A percentile compares a stretch with the other conserved stretches of the same genome.
Conservation (phyloP, 768 basidiomycete genomes). For the Leccinum barrowsii region DNA sequence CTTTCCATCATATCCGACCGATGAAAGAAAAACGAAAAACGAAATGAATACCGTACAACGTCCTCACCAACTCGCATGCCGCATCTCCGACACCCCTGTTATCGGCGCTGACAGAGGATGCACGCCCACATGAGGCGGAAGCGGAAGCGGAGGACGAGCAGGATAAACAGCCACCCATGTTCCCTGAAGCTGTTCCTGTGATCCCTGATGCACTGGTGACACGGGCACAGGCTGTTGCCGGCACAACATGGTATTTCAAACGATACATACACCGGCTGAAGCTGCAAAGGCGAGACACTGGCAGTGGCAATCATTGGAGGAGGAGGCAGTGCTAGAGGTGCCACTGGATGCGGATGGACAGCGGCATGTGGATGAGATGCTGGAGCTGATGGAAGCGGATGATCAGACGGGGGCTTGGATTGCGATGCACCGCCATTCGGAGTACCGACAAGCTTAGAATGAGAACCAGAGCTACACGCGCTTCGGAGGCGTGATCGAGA, state of each 20-base stretch:
- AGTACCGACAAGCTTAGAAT: background rate
- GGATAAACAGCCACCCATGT: background rate
- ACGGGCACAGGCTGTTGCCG: slow-evolving; percentile 1
- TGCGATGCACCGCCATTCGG: slow-evolving; percentile 2
- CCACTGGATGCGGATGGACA: slow-evolving; percentile 4
- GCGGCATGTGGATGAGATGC: slow-evolving; percentile 1
- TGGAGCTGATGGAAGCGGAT: slow-evolving; percentile 10
- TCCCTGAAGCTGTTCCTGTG: background rate
- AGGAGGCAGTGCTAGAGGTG: slow-evolving; percentile 5
- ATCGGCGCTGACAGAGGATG: background rate
- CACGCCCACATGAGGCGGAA: background rate
- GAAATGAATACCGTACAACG: too few species aligned
- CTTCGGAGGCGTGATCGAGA: slow-evolving; percentile 2
- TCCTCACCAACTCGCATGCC: too few species aligned
- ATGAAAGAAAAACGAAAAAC: too few species aligned
- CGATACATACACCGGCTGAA: slow-evolving; percentile 20
- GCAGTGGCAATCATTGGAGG: slow-evolving; percentile 14
- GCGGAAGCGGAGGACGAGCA: background rate
- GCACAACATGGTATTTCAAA: slow-evolving; percentile 18
- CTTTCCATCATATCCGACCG: too few species aligned
- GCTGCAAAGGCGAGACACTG: slow-evolving; percentile 17
- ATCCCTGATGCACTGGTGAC: background rate
- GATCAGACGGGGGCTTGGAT: background rate
- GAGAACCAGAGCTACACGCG: slow-evolving; percentile 1
- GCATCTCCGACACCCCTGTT: too few species aligned